Evolutionary conservation across 2,329 filamentous ascomycete species (phyloP), one percentile per base, ranked within the genome.

Genomic region (Talaromyces verruculosus): DNA sequence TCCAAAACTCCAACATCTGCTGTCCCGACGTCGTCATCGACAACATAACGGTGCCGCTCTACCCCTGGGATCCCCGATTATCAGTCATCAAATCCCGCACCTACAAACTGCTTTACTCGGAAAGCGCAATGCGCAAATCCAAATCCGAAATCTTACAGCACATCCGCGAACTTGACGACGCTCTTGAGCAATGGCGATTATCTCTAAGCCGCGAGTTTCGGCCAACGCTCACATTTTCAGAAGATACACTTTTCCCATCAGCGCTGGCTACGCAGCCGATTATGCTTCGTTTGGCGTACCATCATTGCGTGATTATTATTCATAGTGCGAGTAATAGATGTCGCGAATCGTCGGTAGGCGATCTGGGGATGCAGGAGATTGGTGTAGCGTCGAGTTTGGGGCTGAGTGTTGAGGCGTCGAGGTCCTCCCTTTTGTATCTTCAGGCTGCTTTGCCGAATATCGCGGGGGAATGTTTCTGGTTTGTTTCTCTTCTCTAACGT

Each of bases 211-310:
- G 22, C 5, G 47, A 51, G 11, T 51, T 51, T 8, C 5, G 47
- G 5, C 47, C 47, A 30, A 51, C 47, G 4, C 47, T 51, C 19
- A 19, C 35, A 37, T 35, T 58, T 17, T 39, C 53, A 1, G 30
- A 58, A 13, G 53, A 58, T 58, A 58, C 30, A 11, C 53, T 37
- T 35, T 58, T 39, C 53, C 35, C 53, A 5, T 58, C 53, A n/a
- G 47, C 47, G 25, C 17, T 51, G 13, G 13, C 47, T 28, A 51
- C 47, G 47, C 47, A 51, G 5, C 47, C 47, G 47, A 17, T 51
- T 10, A 51, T 51, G 47, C 47, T 51, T 30, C 47, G 47, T 51
- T 28, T 51, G 13, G 47, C 47, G 4, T 51, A 51, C 30, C 47
- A 51, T 28, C 47, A 51, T 51, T 51, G 47, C 25, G 25, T 51